Conservation (phyloP, 1,284 basidiomycete genomes). For the Phlebopus sp. region DNA sequence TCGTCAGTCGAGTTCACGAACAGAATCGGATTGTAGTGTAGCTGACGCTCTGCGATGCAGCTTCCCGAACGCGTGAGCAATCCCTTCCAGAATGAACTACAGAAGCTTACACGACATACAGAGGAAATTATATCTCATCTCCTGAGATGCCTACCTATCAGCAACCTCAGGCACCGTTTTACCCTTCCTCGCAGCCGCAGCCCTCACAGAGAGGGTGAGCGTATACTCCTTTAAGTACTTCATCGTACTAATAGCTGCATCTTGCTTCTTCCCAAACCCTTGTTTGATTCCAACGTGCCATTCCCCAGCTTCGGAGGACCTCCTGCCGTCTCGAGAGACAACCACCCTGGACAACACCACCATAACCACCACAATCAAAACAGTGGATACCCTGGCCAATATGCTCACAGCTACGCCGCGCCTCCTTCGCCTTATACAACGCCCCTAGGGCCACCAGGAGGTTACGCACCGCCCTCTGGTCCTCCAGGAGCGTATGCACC, state of each 20-base stretch:
- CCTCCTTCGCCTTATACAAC: conserved; percentile 17
- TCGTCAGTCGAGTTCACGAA: conserved; percentile 13
- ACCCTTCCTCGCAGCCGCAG: neutral
- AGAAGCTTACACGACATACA: neutral
- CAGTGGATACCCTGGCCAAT: conserved; percentile 39
- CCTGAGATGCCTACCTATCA: conserved; percentile 3
- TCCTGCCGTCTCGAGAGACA: conserved; percentile 21
- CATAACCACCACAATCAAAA: conserved; percentile 27
- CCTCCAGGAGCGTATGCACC: conserved; percentile 9
- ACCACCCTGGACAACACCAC: conserved; percentile 39
- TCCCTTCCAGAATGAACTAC: too few relatives aligned
- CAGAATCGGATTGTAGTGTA: neutral
- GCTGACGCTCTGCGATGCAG: neutral
- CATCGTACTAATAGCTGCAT: neutral
- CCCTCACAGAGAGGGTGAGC: conserved; percentile 14
- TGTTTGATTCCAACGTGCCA: neutral
- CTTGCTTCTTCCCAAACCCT: neutral
- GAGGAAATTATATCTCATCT: conserved; percentile 1
- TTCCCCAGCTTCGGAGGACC: conserved; percentile 26
- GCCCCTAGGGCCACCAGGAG: conserved; percentile 37
- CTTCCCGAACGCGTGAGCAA: conserved; percentile 15
- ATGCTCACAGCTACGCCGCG: conserved; percentile 22
- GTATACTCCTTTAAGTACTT: neutral
- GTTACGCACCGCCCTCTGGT: conserved; percentile 10
- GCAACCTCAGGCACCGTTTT: neutral